Evolutionary conservation across 2,329 filamentous ascomycete species (phyloP).

Genomic region (Nigrospora sphaerica): DNA sequence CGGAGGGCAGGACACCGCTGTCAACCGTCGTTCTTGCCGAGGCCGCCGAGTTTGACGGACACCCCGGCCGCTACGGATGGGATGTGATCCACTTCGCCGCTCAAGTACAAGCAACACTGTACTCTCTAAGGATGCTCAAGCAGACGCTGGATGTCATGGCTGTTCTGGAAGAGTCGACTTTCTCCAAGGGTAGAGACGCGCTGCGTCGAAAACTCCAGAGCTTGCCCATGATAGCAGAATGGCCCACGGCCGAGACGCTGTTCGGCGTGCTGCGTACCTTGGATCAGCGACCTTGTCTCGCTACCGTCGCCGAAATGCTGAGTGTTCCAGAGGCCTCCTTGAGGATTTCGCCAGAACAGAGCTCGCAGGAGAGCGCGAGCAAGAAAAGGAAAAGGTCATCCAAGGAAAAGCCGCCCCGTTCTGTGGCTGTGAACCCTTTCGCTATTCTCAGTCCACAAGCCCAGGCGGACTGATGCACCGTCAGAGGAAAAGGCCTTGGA

Average conservation of each 20-base stretch:
- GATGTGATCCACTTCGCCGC: slow-evolving; percentile 53
- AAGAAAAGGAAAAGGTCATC: too few relatives aligned
- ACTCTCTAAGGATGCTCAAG: slow-evolving; percentile 51
- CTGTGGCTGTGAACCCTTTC: slow-evolving; percentile 1
- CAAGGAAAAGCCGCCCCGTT: not conserved
- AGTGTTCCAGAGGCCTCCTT: not conserved
- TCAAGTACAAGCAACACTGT: slow-evolving; percentile 52
- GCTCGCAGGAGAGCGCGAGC: too few relatives aligned
- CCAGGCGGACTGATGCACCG: not conserved
- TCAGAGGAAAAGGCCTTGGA: too few relatives aligned
- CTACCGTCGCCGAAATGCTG: not conserved
- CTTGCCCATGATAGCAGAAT: slow-evolving; percentile 4
- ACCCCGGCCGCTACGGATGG: slow-evolving; percentile 35
- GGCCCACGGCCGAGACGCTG: not conserved
- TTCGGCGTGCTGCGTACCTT: not conserved
- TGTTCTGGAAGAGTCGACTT: not conserved
- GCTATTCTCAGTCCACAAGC: slow-evolving; percentile 1
- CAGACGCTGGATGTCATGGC: slow-evolving; percentile 32
- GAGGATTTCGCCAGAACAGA: not conserved
- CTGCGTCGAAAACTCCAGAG: slow-evolving; percentile 1
- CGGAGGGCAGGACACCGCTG: slow-evolving; percentile 22
- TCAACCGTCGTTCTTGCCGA: slow-evolving; percentile 20
- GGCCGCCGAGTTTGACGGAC: slow-evolving; percentile 17
- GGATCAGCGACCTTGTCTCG: not conserved
- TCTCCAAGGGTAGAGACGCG: not conserved